A percentile compares a stretch with the other conserved stretches of the same genome.
These are phyloP conservation scores for Nemania diffusa DNA, from an alignment of 2,329 filamentous ascomycete species.

Conservation along the genomic window DNA sequence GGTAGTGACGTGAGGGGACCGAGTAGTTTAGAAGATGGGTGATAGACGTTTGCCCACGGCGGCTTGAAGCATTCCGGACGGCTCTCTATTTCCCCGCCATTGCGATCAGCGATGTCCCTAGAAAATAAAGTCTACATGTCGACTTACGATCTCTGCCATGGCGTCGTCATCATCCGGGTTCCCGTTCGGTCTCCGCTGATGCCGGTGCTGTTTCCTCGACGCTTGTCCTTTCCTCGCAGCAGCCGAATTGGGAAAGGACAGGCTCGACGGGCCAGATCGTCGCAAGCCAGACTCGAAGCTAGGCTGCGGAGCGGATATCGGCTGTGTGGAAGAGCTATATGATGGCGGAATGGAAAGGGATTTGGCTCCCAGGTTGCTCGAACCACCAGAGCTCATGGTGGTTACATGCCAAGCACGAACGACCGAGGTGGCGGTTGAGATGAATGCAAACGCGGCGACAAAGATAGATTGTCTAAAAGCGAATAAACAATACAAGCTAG, in stretches of 20 bases:
- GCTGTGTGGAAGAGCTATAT: conserved; percentile 54
- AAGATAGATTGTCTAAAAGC: neutral
- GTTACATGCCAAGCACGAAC: conserved; percentile 30
- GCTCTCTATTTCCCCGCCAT: conserved; percentile 52
- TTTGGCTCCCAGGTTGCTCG: conserved; percentile 60
- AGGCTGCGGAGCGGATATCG: conserved; percentile 54
- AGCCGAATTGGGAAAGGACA: conserved; percentile 48
- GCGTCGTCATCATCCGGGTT: conserved; percentile 81
- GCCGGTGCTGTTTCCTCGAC: conserved; percentile 84
- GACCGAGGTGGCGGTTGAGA: neutral
- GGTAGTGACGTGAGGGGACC: conserved; percentile 76
- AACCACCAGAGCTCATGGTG: conserved; percentile 50
- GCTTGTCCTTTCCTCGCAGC: conserved; percentile 79
- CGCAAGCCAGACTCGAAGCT: conserved; percentile 62
- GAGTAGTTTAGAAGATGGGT: conserved; percentile 96
- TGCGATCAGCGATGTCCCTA: conserved; percentile 14
- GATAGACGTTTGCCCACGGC: conserved; percentile 95
- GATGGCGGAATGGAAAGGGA: conserved; percentile 59
- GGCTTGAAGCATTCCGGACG: conserved; percentile 67
- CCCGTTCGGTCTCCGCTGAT: conserved; percentile 73
- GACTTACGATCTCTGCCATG: conserved; percentile 79
- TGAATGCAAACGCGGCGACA: neutral
- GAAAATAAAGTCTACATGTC: neutral
- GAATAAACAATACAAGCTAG: neutral
- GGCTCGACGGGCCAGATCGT: conserved; percentile 55